Evolutionary conservation across 2,329 filamentous ascomycete species (phyloP).

Genomic region (Dryadomyces quercus-mongolicae): DNA sequence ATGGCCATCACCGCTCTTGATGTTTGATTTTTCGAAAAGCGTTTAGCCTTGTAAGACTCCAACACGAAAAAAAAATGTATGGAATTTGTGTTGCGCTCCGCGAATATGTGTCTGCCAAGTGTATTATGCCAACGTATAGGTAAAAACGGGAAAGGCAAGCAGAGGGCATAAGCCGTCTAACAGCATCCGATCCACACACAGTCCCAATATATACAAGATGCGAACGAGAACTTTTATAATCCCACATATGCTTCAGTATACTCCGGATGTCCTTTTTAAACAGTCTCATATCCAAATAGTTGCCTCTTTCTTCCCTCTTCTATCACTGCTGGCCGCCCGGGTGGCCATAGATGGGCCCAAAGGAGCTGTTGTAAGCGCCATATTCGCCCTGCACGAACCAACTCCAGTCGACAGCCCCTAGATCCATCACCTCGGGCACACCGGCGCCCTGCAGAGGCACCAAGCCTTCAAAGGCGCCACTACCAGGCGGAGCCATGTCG

Average conservation of each 20-base stretch:
- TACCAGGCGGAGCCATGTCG: not conserved
- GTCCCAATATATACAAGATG: too few species aligned
- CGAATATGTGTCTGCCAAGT: too few species aligned
- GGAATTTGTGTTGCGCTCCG: too few species aligned
- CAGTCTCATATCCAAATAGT: not conserved
- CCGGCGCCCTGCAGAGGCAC: slow-evolving; percentile 6
- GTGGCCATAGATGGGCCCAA: slow-evolving; percentile 9
- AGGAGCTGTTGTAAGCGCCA: slow-evolving; percentile 11
- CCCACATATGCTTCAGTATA: too few species aligned
- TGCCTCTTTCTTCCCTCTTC: not conserved
- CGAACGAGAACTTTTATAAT: too few species aligned
- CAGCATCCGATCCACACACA: too few species aligned
- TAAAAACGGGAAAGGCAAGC: too few species aligned
- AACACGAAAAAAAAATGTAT: not conserved
- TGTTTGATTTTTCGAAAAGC: not conserved
- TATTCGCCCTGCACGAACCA: slow-evolving; percentile 29
- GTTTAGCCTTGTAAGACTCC: not conserved
- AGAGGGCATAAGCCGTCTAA: too few species aligned
- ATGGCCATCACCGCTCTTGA: slow-evolving; percentile 9
- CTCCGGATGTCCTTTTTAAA: too few species aligned
- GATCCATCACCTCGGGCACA: slow-evolving; percentile 14
- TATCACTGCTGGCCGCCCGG: slow-evolving; percentile 11
- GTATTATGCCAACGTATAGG: too few species aligned
- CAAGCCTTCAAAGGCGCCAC: slow-evolving; percentile 2
- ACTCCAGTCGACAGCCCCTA: slow-evolving; percentile 34